Conservation (phyloP, 306 rosid genomes). For the Quercus mongolica region DNA sequence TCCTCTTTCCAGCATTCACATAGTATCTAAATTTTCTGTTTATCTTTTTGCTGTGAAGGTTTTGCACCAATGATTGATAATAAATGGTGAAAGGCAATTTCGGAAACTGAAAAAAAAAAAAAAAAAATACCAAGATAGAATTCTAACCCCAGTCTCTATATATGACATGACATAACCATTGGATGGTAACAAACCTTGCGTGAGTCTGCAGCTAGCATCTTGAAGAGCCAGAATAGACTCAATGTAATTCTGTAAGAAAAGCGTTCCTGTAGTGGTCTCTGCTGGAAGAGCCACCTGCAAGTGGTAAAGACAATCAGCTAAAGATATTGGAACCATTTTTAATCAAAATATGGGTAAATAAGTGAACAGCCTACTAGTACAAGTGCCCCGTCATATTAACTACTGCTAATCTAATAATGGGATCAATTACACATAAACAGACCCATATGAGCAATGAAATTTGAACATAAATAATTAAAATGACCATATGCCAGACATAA, state of each 20-base stretch:
- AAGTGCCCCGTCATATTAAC: neutral
- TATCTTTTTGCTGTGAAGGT: neutral
- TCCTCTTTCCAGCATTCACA: neutral
- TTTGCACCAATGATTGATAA: neutral
- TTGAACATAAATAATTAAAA: neutral
- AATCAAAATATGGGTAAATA: neutral
- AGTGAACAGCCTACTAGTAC: neutral
- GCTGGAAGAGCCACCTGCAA: conserved; percentile 94
- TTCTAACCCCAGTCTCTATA: neutral
- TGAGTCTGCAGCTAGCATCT: conserved; percentile 59
- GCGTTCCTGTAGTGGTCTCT: conserved; percentile 70
- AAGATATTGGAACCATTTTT: conserved; percentile 17
- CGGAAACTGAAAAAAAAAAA: neutral
- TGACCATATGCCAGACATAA: neutral
- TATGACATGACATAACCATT: neutral
- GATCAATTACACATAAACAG: neutral
- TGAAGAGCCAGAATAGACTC: conserved; percentile 86
- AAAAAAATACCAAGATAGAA: neutral
- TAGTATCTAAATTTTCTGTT: neutral
- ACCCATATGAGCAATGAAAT: neutral
- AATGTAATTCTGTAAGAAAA: conserved; percentile 76
- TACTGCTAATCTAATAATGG: neutral
- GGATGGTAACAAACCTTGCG: conserved; percentile 47
- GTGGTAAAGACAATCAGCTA: conserved; percentile 12
- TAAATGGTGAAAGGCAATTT: neutral